Base-by-base conservation (phyloP, 2,329 filamentous ascomycete genomes). In the Fonsecaea nubica region DNA sequence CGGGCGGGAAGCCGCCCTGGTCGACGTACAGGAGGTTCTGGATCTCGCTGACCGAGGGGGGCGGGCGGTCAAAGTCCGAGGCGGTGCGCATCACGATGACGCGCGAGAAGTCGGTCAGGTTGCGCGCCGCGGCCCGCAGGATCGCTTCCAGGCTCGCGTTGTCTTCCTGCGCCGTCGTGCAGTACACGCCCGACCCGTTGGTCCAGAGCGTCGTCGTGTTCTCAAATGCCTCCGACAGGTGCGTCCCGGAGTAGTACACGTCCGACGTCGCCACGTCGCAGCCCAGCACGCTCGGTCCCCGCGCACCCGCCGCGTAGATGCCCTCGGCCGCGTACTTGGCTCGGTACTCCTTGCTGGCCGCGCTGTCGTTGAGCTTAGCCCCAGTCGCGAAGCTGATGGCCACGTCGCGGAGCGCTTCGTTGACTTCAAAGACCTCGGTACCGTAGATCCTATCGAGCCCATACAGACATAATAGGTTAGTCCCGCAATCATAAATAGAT, bases 161-260 rank as follows among this genome's bases (percentile, higher is more conserved):
- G 74, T 92, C 90, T 76, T 92, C 90, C 75, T 92, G 89, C 0
- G 89, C 89, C 1, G 85, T 90, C 77, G 89, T 86, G 79, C 90
- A 92, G 78, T 92, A 92, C 5, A 82, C 76, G 0, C 87, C 89
- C 0, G 84, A 86, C 3, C 89, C 89, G 73, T 91, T 91, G 2
- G 90, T 92, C 79, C 88, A 86, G 0, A 90, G 72, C 0, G 71
- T 77, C 3, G 87, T 89, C 21, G 85, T 89, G 69, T 89, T 87
- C 71, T 87, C 87, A 74, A 92, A 92, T 0, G 86, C 85, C 54
- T 86, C 82, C 9, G 85, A 82, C 2, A 92, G 83, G 21, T 87
- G 75, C 0, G 76, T 80, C 7, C 90, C 90, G 1, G 85, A 86
- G 77, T 85, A 92, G 79, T 91, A 92, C 15, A 91, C 89, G 73